Percentiles rank a stretch among this genome's conserved stretches.
Conservation (phyloP, 2,329 filamentous ascomycete genomes). For the Fonsecaea monophora region DNA sequence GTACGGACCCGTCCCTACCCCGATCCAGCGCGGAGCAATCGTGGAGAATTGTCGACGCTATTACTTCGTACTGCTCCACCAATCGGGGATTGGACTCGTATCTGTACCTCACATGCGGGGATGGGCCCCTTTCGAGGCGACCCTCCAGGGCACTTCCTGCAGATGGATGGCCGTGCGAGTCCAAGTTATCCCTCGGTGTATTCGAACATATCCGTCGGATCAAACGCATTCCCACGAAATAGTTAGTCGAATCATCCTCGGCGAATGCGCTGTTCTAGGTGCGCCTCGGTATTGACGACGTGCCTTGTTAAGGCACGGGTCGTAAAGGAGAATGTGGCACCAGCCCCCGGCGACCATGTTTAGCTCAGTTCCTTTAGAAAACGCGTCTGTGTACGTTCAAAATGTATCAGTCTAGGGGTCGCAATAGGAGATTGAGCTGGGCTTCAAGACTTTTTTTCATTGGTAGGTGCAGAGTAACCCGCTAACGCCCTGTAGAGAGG, state of each 20-base stretch:
- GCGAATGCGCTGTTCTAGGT: too few relatives aligned
- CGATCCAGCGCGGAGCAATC: neutral
- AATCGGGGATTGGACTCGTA: neutral
- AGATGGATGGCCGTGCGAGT: neutral
- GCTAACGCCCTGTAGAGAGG: conserved; percentile 1
- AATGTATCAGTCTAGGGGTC: neutral
- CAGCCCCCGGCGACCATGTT: neutral
- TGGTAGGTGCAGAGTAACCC: conserved; percentile 11
- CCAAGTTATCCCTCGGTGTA: neutral
- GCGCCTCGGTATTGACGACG: too few relatives aligned
- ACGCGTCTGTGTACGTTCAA: neutral
- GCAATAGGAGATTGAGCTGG: neutral
- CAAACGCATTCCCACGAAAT: too few relatives aligned
- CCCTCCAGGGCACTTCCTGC: too few relatives aligned
- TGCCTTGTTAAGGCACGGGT: too few relatives aligned
- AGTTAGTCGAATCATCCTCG: too few relatives aligned
- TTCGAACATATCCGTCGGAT: too few relatives aligned
- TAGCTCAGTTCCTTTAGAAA: neutral
- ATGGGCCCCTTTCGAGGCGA: neutral
- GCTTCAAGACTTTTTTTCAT: conserved; percentile 19
- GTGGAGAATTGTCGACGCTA: neutral
- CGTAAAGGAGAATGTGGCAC: neutral
- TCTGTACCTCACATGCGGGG: neutral
- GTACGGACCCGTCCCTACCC: neutral
- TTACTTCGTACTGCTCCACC: neutral